phyloP scores from a whole-genome alignment of 208 protist species.

The Crithidia bombi region DNA sequence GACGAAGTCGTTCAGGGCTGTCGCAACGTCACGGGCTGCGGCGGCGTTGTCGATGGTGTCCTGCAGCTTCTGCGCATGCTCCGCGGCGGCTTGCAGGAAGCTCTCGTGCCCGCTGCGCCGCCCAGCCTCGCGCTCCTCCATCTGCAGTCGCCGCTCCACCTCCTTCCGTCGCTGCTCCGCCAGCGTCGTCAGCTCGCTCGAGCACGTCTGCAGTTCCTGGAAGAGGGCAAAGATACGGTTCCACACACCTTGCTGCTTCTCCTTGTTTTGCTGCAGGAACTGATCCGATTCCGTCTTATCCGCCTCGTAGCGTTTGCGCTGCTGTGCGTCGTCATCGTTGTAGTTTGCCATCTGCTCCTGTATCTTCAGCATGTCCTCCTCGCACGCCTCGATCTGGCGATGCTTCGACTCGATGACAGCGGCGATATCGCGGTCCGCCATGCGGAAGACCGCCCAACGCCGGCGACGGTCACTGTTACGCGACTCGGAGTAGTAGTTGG shows the following conservation, averaged over 20 bases:
- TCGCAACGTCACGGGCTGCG: slow-evolving; percentile 70
- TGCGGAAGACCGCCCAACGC: slow-evolving; percentile 92
- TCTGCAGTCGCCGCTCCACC: slow-evolving; percentile 75
- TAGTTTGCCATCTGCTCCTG: slow-evolving; percentile 88
- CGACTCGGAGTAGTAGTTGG: slow-evolving; percentile 81
- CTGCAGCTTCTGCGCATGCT: slow-evolving; percentile 78
- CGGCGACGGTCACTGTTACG: slow-evolving; percentile 74
- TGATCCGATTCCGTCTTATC: slow-evolving; percentile 74
- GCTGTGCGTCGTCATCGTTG: slow-evolving; percentile 77
- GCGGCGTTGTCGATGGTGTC: slow-evolving; percentile 85
- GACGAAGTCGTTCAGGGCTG: slow-evolving; percentile 88
- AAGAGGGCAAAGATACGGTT: slow-evolving; percentile 85
- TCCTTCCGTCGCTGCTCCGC: slow-evolving; percentile 71
- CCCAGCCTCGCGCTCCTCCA: slow-evolving; percentile 87
- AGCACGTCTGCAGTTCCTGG: slow-evolving; percentile 74
- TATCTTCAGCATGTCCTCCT: slow-evolving; percentile 88
- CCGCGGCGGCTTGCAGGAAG: slow-evolving; percentile 72
- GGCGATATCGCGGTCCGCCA: slow-evolving; percentile 89
- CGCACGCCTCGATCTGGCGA: slow-evolving; percentile 86
- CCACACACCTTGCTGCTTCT: slow-evolving; percentile 90
- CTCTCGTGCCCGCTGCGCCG: slow-evolving; percentile 81
- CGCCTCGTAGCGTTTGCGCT: slow-evolving; percentile 83
- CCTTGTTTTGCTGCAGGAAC: slow-evolving; percentile 89
- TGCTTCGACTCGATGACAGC: slow-evolving; percentile 89
- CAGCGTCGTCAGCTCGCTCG: slow-evolving; percentile 67